Conservation (phyloP, 768 basidiomycete genomes). For the Boletus tomentosulus region DNA sequence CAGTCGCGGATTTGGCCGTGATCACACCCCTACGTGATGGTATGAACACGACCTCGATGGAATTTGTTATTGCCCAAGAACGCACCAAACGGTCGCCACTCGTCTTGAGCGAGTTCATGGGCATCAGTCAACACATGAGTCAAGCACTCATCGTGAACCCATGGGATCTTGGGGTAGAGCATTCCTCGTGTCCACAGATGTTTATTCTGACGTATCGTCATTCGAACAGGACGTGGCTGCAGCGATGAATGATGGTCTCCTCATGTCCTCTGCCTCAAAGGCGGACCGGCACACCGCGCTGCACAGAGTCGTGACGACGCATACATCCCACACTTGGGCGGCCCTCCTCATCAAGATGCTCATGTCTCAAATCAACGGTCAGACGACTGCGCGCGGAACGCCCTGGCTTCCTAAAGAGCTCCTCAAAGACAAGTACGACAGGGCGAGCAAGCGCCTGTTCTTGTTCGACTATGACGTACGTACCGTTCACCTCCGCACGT, state of each 20-base stretch:
- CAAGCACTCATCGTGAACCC: slow-evolving; percentile 92
- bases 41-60: slow-evolving; percentile 99
- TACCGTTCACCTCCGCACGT: slow-evolving; percentile 7
- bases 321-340: slow-evolving; percentile 96
- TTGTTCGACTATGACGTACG: slow-evolving; percentile 95
- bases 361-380: slow-evolving; percentile 71
- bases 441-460: slow-evolving; percentile 79
- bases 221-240: slow-evolving; percentile 71
- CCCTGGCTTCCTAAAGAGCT: slow-evolving; percentile 71
- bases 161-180: slow-evolving; percentile 84
- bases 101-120: slow-evolving; percentile 96
- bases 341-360: slow-evolving; percentile 86
- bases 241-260: slow-evolving; percentile 84
- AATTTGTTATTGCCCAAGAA: slow-evolving; percentile 93
- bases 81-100: slow-evolving; percentile 79
- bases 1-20: slow-evolving; percentile 89
- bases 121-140: slow-evolving; percentile 88
- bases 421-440: slow-evolving; percentile 57
- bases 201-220: neutral
- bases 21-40: slow-evolving; percentile 96
- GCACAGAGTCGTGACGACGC: slow-evolving; percentile 82
- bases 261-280: slow-evolving; percentile 79
- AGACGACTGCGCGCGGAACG: slow-evolving; percentile 78
- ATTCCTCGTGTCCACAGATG: neutral
- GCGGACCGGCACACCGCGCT: slow-evolving; percentile 66